A percentile compares a stretch with the other conserved stretches of the same genome.
phyloP scores from a whole-genome alignment of 306 rosid species.

The Betula pendula region DNA sequence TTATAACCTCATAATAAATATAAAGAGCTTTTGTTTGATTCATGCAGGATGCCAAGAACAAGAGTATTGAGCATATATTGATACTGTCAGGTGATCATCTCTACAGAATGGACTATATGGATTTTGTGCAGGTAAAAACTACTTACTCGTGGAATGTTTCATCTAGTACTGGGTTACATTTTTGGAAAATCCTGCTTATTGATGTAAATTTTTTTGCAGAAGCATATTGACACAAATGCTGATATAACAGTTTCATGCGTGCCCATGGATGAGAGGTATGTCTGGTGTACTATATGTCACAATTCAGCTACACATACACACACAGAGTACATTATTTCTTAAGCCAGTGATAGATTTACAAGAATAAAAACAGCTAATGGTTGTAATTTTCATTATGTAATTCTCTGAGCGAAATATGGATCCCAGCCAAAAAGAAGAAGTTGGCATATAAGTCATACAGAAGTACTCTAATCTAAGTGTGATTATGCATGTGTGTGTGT shows the following conservation, averaged over 20 bases:
- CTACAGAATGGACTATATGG: conserved; percentile 86
- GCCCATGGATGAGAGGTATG: conserved; percentile 87
- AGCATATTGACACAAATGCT: conserved; percentile 84
- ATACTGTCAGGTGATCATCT: conserved; percentile 96
- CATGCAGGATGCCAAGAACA: conserved; percentile 80
- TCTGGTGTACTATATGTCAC: background rate
- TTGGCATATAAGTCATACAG: background rate
- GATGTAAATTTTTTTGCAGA: conserved; percentile 47
- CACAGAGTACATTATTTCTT: background rate
- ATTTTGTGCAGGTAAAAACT: conserved; percentile 68
- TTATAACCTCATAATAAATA: background rate
- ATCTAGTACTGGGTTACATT: background rate
- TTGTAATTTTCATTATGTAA: background rate
- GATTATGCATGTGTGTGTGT: background rate
- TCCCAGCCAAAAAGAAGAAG: background rate
- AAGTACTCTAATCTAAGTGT: background rate
- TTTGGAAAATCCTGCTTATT: conserved; percentile 16
- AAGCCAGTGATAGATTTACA: background rate
- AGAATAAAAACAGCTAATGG: background rate
- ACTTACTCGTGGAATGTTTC: background rate
- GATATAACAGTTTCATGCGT: conserved; percentile 93
- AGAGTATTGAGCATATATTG: conserved; percentile 80
- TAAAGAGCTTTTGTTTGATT: conserved; percentile 9
- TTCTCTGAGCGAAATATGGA: background rate
- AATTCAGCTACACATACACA: background rate